Percentiles rank a stretch among this genome's conserved stretches.
Conservation (phyloP, 2,329 filamentous ascomycete genomes). For the Penicillium paneum region DNA sequence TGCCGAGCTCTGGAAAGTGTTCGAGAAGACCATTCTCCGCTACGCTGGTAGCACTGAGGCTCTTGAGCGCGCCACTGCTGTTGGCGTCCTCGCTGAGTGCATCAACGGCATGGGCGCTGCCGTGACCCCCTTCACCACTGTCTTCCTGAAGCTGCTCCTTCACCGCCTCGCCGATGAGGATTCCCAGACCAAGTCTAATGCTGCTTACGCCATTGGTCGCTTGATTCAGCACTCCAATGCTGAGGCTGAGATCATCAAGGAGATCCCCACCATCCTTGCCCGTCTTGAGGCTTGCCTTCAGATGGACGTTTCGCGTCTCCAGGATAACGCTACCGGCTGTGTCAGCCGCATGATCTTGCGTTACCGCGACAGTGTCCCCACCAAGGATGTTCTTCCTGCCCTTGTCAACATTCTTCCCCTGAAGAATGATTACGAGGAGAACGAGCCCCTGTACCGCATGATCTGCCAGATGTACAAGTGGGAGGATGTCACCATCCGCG, state of each 20-base stretch:
- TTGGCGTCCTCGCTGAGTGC: slow-evolving; percentile 89
- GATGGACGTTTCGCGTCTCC: slow-evolving; percentile 72
- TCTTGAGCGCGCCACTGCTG: slow-evolving; percentile 82
- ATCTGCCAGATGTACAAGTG: slow-evolving; percentile 72
- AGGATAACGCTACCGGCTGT: slow-evolving; percentile 92
- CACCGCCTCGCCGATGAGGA: slow-evolving; percentile 89
- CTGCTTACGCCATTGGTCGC: slow-evolving; percentile 84
- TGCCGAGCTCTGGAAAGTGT: slow-evolving; percentile 88
- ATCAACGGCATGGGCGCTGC: slow-evolving; percentile 76
- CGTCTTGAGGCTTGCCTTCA: slow-evolving; percentile 84
- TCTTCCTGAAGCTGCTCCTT: slow-evolving; percentile 73
- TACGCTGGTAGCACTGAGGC: slow-evolving; percentile 82
- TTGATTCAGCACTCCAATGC: slow-evolving; percentile 79
- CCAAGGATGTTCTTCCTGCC: slow-evolving; percentile 76
- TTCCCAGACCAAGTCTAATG: slow-evolving; percentile 88
- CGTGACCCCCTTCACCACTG: slow-evolving; percentile 76
- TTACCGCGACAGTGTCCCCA: slow-evolving; percentile 77
- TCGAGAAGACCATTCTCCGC: slow-evolving; percentile 86
- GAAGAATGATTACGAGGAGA: slow-evolving; percentile 94
- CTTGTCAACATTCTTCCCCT: slow-evolving; percentile 77
- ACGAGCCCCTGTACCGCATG: slow-evolving; percentile 88
- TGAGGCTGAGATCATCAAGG: slow-evolving; percentile 67
- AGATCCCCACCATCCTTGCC: slow-evolving; percentile 72
- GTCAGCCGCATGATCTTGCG: slow-evolving; percentile 88
- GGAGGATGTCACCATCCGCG: slow-evolving; percentile 46